phyloP scores from a whole-genome alignment of 2,329 filamentous ascomycete species.

The Annulohypoxylon truncatum region DNA sequence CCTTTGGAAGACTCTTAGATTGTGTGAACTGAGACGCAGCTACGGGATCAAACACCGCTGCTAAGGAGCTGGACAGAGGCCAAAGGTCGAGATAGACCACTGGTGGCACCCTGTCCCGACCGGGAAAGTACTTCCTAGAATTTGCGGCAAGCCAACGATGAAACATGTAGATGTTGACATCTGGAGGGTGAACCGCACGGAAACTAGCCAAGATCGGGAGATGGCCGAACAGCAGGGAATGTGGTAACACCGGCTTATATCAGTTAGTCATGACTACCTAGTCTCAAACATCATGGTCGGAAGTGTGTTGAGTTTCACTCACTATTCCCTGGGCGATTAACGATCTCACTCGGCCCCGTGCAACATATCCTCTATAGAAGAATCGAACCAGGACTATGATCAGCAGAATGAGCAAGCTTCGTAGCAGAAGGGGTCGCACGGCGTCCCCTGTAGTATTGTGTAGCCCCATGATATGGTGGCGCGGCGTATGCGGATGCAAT shows the following conservation, averaged over 20 bases:
- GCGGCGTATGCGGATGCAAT: not conserved
- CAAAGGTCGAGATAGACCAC: slow-evolving; percentile 48
- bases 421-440: slow-evolving; percentile 27
- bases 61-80: slow-evolving; percentile 41
- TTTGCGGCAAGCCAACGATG: slow-evolving; percentile 45
- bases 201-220: slow-evolving; percentile 44
- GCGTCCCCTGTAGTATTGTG: not conserved
- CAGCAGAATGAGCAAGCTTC: slow-evolving; percentile 37
- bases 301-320: slow-evolving; percentile 24
- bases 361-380: slow-evolving; percentile 43
- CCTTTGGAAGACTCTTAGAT: slow-evolving; percentile 42
- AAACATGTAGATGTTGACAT: slow-evolving; percentile 45
- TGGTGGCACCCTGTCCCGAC: slow-evolving; percentile 39
- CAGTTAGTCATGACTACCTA: slow-evolving; percentile 30
- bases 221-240: slow-evolving; percentile 47
- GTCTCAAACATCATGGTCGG: not conserved
- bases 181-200: slow-evolving; percentile 40
- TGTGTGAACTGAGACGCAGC: slow-evolving; percentile 43
- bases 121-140: slow-evolving; percentile 44
- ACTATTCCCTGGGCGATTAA: slow-evolving; percentile 46
- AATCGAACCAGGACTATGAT: slow-evolving; percentile 35
- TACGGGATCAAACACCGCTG: slow-evolving; percentile 39
- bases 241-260: slow-evolving; percentile 45
- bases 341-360: slow-evolving; percentile 36
- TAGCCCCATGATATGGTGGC: slow-evolving; percentile 5